Evolutionary conservation across 257 asterid species (phyloP), one percentile per base, ranked within the genome.

Genomic region (Leonotis leonurus): DNA sequence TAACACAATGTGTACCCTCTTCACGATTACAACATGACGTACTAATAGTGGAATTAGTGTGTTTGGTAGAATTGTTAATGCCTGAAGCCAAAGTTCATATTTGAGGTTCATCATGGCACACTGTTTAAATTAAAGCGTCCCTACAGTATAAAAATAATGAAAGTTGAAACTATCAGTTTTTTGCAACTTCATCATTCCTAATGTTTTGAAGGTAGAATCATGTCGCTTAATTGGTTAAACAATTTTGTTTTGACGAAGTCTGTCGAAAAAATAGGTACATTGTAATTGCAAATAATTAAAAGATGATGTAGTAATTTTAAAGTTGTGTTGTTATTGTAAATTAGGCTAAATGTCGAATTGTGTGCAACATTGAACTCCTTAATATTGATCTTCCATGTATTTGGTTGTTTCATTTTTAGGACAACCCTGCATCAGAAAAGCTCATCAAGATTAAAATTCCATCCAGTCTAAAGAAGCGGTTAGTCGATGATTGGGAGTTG

Each of bases 401-500:
- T 40, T 73, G 70, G 74, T 65, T 45, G 65, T 48, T 61, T 51
- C 69, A 43, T 62, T 62, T n/a, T 61, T 70, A 82, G 85, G 89
- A 71, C 57, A 79, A 55, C 68, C 73, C 75, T 6, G 64, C 85
- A 9, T 67, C 82, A 53, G 94, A 88, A 61, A 90, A 85, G 58
- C 77, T 76, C 39, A 29, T 87, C 67, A 81, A 83, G 82, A 80
- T 90, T 67, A 89, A 78, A 70, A 78, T 89, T 62, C 92, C 99
- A 22, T 67, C 81, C 20, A 76, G 75, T 72, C 70, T 93, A 76
- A 93, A 80, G 85, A 89, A 87, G 73, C 92, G 78, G 62, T 77
- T 93, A 26, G 83, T 87, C 62, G 81, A 83, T 65, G 99, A 93
- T 71, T 87, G 92, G 94, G 94, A 93, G 74, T 83, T 52, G 29